phyloP scores from a whole-genome alignment of 176 grass and related monocot species.

The Carex scoparia region DNA sequence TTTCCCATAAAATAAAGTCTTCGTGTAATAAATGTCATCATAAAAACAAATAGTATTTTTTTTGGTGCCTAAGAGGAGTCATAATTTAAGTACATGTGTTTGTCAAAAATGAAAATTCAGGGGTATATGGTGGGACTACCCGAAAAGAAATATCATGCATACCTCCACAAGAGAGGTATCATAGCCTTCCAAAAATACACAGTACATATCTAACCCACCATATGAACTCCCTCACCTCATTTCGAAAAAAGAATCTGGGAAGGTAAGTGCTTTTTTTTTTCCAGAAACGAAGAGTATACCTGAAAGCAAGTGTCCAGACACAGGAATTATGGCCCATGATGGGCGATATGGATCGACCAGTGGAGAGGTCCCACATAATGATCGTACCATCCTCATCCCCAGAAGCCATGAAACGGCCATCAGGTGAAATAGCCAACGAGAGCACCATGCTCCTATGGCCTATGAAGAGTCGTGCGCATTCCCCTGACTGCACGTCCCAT shows the following conservation, averaged over 20 bases:
- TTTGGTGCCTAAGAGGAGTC: neutral
- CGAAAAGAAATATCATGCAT: neutral
- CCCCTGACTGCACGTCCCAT: constrained; percentile 92
- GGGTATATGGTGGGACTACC: neutral
- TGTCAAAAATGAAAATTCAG: neutral
- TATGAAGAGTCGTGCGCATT: constrained; percentile 90
- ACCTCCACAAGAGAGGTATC: neutral
- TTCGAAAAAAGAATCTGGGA: neutral
- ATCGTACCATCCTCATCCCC: constrained; percentile 95
- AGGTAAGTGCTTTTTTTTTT: neutral
- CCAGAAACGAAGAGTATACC: constrained; percentile 24
- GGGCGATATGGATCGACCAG: constrained; percentile 66
- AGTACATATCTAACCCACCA: neutral
- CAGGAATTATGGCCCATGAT: constrained; percentile 76
- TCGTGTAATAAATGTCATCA: no score
- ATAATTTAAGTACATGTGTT: neutral
- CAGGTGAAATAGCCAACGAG: constrained; percentile 90
- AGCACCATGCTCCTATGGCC: constrained; percentile 95
- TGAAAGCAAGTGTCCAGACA: constrained; percentile 95
- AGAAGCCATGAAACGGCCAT: constrained; percentile 88
- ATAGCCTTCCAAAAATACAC: neutral
- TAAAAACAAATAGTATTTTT: neutral
- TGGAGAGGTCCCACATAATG: constrained; percentile 96
- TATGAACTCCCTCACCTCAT: neutral
- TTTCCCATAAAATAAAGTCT: no score